Evolutionary conservation across 352 stramenopile genomes (phyloP).

Genomic region (Pythium brachiatum): DNA sequence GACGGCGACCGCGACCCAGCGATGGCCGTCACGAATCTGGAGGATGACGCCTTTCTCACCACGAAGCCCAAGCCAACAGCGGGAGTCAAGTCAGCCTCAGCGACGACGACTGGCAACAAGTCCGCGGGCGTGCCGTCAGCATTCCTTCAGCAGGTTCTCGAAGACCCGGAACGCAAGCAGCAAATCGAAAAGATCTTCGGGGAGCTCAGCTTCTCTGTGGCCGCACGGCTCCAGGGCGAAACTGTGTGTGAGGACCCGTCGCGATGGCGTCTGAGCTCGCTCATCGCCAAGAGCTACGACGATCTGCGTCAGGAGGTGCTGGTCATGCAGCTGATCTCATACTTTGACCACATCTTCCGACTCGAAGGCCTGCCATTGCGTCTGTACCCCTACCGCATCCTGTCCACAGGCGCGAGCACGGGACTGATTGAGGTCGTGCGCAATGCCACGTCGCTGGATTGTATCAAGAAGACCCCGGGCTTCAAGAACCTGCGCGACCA

Average conservation of each 20-base stretch:
- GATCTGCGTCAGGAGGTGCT: slow-evolving; percentile 97
- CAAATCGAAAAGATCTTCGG: slow-evolving; percentile 68
- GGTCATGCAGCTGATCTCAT: slow-evolving; percentile 96
- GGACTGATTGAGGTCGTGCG: slow-evolving; percentile 96
- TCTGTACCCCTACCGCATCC: slow-evolving; percentile 94
- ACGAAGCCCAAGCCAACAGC: neutral
- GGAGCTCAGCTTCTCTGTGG: slow-evolving; percentile 53
- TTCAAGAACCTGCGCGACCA: slow-evolving; percentile 89
- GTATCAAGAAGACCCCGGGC: slow-evolving; percentile 90
- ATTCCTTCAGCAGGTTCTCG: slow-evolving; percentile 12
- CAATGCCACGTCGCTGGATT: slow-evolving; percentile 96
- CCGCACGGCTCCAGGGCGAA: slow-evolving; percentile 32
- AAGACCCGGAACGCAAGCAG: slow-evolving; percentile 40
- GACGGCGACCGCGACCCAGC: slow-evolving; percentile 4
- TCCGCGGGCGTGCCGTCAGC: neutral
- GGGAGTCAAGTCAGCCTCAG: neutral
- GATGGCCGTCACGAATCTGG: slow-evolving; percentile 15
- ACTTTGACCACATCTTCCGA: slow-evolving; percentile 94
- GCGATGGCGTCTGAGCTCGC: slow-evolving; percentile 52
- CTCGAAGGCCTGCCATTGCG: slow-evolving; percentile 89
- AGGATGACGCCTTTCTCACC: slow-evolving; percentile 6
- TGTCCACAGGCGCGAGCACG: slow-evolving; percentile 93
- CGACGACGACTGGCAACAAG: neutral
- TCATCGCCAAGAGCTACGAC: slow-evolving; percentile 98
- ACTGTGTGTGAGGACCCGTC: slow-evolving; percentile 8